A percentile compares a stretch with the other conserved stretches of the same genome.
Evolutionary conservation across 495 filamentous ascomycete genomes (phyloP).

Genomic region (Xylona heveae): DNA sequence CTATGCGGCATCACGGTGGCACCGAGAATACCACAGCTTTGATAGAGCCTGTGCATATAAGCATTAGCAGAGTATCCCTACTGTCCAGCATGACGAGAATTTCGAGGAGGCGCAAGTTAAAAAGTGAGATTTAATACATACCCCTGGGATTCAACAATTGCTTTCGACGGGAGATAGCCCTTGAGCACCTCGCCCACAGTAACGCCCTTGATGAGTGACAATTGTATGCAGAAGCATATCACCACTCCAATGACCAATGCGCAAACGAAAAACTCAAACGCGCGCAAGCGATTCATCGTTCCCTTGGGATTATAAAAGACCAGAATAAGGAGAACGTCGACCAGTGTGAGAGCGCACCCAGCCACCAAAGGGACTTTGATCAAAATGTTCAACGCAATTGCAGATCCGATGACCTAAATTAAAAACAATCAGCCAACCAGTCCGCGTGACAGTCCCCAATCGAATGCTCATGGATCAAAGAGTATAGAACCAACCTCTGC

Average conservation of each 20-base stretch:
- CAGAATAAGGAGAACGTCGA: slow-evolving; percentile 68
- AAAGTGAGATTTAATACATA: too few relatives aligned
- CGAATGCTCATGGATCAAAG: slow-evolving; percentile 1
- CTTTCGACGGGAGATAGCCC: slow-evolving; percentile 63
- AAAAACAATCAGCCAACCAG: slow-evolving; percentile 4
- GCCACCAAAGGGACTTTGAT: slow-evolving; percentile 64
- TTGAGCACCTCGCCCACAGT: slow-evolving; percentile 55
- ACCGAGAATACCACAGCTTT: slow-evolving; percentile 79
- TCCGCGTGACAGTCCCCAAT: slow-evolving; percentile 1
- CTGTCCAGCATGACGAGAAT: slow-evolving; percentile 7
- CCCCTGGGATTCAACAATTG: slow-evolving; percentile 48
- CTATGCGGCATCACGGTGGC: slow-evolving; percentile 92
- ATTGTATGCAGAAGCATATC: slow-evolving; percentile 77
- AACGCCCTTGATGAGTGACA: slow-evolving; percentile 51
- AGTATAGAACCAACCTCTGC: slow-evolving; percentile 35
- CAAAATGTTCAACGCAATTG: slow-evolving; percentile 75
- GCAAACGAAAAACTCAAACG: slow-evolving; percentile 70
- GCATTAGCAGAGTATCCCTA: slow-evolving; percentile 3
- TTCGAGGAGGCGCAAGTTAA: slow-evolving; percentile 1
- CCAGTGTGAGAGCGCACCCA: slow-evolving; percentile 68
- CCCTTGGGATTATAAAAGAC: slow-evolving; percentile 67
- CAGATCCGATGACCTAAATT: slow-evolving; percentile 74
- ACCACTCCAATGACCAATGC: slow-evolving; percentile 64
- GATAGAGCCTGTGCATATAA: slow-evolving; percentile 45
- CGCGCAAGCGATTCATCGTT: slow-evolving; percentile 46